Percentiles rank a stretch among this genome's conserved stretches.
These are phyloP conservation scores for Apiotrichum laibachii DNA, from an alignment of 1,284 basidiomycete species.

Conservation along the genomic window DNA sequence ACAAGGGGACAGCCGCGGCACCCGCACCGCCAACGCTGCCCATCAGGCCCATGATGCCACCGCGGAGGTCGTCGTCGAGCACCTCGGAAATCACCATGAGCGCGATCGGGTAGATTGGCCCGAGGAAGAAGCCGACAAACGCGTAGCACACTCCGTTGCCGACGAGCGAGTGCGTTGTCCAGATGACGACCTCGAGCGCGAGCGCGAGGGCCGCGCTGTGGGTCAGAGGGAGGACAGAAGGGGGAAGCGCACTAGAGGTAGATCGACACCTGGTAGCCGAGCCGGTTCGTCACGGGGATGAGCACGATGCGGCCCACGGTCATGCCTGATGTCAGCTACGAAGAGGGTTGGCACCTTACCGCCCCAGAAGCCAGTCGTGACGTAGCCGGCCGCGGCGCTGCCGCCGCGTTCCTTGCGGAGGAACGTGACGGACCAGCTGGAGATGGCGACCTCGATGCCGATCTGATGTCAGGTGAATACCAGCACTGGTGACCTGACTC, in stretches of 20 bases:
- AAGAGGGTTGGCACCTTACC: too few relatives aligned
- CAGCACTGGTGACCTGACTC: not conserved
- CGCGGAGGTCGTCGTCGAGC: constrained; percentile 61
- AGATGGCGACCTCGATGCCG: constrained; percentile 18
- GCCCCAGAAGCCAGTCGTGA: constrained; percentile 25
- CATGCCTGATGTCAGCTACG: constrained; percentile 9
- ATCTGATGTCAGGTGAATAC: constrained; percentile 5
- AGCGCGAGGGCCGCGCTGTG: constrained; percentile 18
- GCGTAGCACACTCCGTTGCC: constrained; percentile 59
- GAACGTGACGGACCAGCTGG: constrained; percentile 17
- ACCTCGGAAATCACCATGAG: constrained; percentile 61
- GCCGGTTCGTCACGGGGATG: constrained; percentile 25
- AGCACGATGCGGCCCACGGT: constrained; percentile 24
- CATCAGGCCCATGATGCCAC: constrained; percentile 60
- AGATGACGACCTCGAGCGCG: constrained; percentile 58
- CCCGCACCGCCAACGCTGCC: constrained; percentile 63
- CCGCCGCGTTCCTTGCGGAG: constrained; percentile 23
- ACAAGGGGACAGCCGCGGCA: constrained; percentile 61
- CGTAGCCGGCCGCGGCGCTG: constrained; percentile 20
- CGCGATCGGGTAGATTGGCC: constrained; percentile 62
- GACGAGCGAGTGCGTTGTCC: constrained; percentile 59
- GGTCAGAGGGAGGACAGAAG: not conserved
- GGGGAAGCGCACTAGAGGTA: constrained; percentile 24
- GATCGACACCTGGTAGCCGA: constrained; percentile 27
- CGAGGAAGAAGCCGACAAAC: constrained; percentile 54